Evolutionary conservation across 495 filamentous ascomycete species (phyloP), one percentile per base, ranked within the genome.

Genomic region (Oleoguttula mirabilis): DNA sequence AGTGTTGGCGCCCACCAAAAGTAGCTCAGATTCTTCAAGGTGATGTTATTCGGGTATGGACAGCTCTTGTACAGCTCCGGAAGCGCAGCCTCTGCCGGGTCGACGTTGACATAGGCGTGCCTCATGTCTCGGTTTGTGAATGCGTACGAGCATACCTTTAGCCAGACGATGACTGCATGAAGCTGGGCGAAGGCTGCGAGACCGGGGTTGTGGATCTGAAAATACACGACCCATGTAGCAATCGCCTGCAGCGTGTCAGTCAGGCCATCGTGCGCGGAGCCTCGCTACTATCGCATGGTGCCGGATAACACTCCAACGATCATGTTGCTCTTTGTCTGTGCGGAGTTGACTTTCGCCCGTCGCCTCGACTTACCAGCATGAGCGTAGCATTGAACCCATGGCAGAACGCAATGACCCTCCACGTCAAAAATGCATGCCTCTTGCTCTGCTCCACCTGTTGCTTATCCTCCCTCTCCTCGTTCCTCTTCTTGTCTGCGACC

Each of bases 1-100:
- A 98, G 69, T 0, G 90, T 98, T 1, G 90, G 90, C 0, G 90
- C 90, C 73, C 87, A 85, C 85, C 90, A 95, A 54, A 96, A 98
- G 64, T 96, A 98, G 30, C 66, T 69, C 4, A 98, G 65, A 58
- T 98, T 98, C 4, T 68, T 56, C 43, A 92, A 66, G 4, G 84
- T 94, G 58, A 96, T 80, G 62, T 96, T 98, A 27, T 69, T 58
- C 0, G 90, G 90, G 53, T 96, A 98, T 0, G 88, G 83, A 50
- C 84, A 90, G n/a, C 72, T 55, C 1, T 66, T 60, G 61, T 98
- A 98, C 32, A 95, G 65, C 8, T 80, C 74, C 0, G 90, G 90
- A 1, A 94, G 59, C 2, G 73, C 70, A 2, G 68, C 58, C 1
- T 56, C 55, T 3, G 64, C 58, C 3, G 82, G 80, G 50, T 83